phyloP scores from a whole-genome alignment of 768 basidiomycete genomes.

The Boletus coccyginus region DNA sequence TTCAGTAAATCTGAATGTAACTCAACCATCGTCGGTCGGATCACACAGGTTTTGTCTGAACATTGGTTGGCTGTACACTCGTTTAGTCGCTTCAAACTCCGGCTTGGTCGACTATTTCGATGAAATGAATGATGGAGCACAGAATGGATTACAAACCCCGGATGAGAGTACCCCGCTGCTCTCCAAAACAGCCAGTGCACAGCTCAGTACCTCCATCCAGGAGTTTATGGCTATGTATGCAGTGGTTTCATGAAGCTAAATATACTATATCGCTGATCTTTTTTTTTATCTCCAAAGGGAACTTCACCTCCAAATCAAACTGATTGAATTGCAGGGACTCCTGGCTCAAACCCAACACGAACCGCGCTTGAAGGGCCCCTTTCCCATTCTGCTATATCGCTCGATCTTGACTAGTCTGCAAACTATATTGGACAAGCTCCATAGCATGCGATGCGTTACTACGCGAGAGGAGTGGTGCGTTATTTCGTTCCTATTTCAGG shows the following conservation, averaged over 20 bases:
- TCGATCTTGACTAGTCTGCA: slow-evolving; percentile 80
- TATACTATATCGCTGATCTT: slow-evolving; percentile 1
- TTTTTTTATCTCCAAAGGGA: slow-evolving; percentile 57
- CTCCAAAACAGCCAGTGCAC: slow-evolving; percentile 37
- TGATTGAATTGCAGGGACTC: slow-evolving; percentile 83
- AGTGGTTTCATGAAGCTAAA: background rate
- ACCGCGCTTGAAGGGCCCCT: slow-evolving; percentile 93
- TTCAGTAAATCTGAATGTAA: background rate
- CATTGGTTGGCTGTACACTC: slow-evolving; percentile 92
- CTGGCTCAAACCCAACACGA: slow-evolving; percentile 89
- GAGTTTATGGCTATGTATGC: slow-evolving; percentile 93
- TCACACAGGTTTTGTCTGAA: slow-evolving; percentile 85
- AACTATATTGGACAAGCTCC: slow-evolving; percentile 82
- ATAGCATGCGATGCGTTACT: slow-evolving; percentile 97
- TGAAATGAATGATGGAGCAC: slow-evolving; percentile 13
- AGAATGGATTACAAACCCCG: slow-evolving; percentile 2
- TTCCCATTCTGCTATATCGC: slow-evolving; percentile 83
- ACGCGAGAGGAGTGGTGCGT: slow-evolving; percentile 89
- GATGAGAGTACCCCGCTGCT: slow-evolving; percentile 33
- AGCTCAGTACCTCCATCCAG: slow-evolving; percentile 62
- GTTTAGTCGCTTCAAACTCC: slow-evolving; percentile 85
- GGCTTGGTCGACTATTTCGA: slow-evolving; percentile 50
- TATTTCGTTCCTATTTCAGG: background rate
- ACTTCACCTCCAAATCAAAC: slow-evolving; percentile 86
- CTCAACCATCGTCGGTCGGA: background rate